Base-by-base conservation (phyloP, 2,329 filamentous ascomycete species). In the Eutypella sp. region DNA sequence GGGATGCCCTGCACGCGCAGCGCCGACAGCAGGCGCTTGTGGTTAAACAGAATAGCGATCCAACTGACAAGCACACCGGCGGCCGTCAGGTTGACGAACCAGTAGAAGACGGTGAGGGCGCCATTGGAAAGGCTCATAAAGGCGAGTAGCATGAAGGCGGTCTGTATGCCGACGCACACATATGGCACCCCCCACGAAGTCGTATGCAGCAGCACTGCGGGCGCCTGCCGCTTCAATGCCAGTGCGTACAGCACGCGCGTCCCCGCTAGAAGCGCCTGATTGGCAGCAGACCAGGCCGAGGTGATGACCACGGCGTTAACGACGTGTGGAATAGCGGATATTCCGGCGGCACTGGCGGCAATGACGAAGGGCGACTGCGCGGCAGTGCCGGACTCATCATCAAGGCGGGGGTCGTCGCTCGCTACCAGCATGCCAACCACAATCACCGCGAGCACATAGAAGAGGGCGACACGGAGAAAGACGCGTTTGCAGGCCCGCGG, bases 271-370 rank as follows among this genome's bases (percentile, higher is more conserved):
- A 90, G 69, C 57, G 76, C 79, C 53, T 84, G 81, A 54, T 89
- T 89, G 0, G 78, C 81, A 0, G 84, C 75, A 0, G 84, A 88
- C 67, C 80, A 84, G 0, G 83, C 85, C 0, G 83, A 85, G 0
- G 82, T 87, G 53, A 90, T 74, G 54, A 91, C 83, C 22, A 90
- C 73, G 29, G 85, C 86, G 61, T 92, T 92, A 65, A 91, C 82
- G 45, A 91, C 78, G 5, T 80, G 81, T 0, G 85, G 83, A 4
- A 90, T 76, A 6, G 76, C 82, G 4, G 71, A 73, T 47, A 90
- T 82, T 1, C 83, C 81, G 2, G 85, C 86, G 24, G 79, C 76
- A 10, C 76, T 73, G 31, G 84, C 81, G 16, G 85, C 87, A 51
- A 90, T 87, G 48, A 91, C 85, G 57, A 84, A 88, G 10, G 83